These are phyloP conservation scores for Daldinia sp. DNA, from an alignment of 2,329 filamentous ascomycete genomes.

Conservation along the genomic window DNA sequence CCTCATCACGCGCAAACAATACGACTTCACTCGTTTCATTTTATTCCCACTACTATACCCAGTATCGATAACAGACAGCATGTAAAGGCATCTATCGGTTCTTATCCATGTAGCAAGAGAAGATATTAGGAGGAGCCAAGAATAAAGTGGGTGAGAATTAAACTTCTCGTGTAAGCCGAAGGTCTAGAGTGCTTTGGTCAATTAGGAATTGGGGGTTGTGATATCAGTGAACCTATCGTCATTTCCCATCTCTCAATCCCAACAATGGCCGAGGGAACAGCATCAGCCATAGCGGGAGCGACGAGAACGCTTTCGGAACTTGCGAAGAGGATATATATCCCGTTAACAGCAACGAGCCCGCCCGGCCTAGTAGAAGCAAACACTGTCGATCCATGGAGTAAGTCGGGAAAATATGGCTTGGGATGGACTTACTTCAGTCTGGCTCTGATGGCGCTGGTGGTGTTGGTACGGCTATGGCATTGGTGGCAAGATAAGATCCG, in stretches of 20 bases:
- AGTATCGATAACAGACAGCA: conserved; percentile 15
- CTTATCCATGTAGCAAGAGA: conserved; percentile 29
- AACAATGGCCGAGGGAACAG: conserved; percentile 57
- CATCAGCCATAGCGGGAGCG: conserved; percentile 53
- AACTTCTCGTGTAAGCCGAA: conserved; percentile 12
- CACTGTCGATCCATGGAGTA: conserved; percentile 80
- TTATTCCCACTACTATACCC: conserved; percentile 20
- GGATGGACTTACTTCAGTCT: conserved; percentile 92
- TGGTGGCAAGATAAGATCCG: conserved; percentile 94
- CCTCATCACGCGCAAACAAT: conserved; percentile 43
- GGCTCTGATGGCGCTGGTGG: conserved; percentile 74
- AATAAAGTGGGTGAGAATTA: conserved; percentile 14
- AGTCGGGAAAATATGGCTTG: conserved; percentile 86
- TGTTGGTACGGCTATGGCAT: conserved; percentile 82
- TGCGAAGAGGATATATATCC: conserved; percentile 69
- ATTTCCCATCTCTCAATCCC: conserved; percentile 18
- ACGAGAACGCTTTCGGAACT: conserved; percentile 55
- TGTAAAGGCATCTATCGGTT: conserved; percentile 20
- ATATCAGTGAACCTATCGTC: conserved; percentile 19
- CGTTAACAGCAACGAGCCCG: conserved; percentile 69
- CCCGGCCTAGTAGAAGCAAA: conserved; percentile 72
- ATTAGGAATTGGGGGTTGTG: conserved; percentile 12
- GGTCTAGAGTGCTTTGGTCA: conserved; percentile 6
- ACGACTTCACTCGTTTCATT: conserved; percentile 38
- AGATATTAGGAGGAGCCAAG: conserved; percentile 11